Conservation (phyloP, 495 filamentous ascomycete species). For the Penicillium soppii region DNA sequence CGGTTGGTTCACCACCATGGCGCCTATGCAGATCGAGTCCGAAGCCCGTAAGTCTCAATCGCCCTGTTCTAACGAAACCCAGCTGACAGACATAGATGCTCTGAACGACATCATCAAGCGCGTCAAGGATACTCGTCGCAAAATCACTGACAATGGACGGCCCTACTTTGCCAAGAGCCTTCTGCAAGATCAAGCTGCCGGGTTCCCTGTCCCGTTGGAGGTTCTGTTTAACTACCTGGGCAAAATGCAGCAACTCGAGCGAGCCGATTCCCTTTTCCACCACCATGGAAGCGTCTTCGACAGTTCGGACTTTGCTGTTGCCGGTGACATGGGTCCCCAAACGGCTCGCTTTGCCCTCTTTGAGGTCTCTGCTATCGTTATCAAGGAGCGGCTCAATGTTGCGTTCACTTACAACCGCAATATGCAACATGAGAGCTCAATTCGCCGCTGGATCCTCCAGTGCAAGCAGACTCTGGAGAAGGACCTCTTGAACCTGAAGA, state of each 20-base stretch:
- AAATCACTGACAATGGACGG: constrained; percentile 38
- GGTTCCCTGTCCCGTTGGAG: constrained; percentile 60
- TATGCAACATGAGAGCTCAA: constrained; percentile 55
- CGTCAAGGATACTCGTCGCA: constrained; percentile 47
- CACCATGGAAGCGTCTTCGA: constrained; percentile 53
- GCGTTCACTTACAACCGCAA: constrained; percentile 61
- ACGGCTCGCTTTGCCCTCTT: constrained; percentile 60
- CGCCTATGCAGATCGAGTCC: constrained; percentile 38
- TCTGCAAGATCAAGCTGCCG: constrained; percentile 40
- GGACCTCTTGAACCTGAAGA: constrained; percentile 49
- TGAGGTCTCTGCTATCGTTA: constrained; percentile 58
- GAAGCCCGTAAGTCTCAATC: constrained; percentile 29
- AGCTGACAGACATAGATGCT: constrained; percentile 12
- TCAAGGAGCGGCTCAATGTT: constrained; percentile 58
- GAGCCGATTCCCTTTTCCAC: constrained; percentile 58
- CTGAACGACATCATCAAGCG: constrained; percentile 39
- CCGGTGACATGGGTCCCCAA: constrained; percentile 45
- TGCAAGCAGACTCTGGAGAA: constrained; percentile 59
- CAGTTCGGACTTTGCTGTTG: constrained; percentile 39
- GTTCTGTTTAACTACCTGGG: constrained; percentile 70
- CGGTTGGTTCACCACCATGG: constrained; percentile 62
- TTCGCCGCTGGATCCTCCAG: constrained; percentile 58
- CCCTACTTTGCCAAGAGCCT: constrained; percentile 52
- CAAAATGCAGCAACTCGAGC: constrained; percentile 57
- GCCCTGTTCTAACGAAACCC: not conserved